A percentile compares a stretch with the other conserved stretches of the same genome.
phyloP scores from a whole-genome alignment of 106 monocot species.

The Allium cepa region DNA sequence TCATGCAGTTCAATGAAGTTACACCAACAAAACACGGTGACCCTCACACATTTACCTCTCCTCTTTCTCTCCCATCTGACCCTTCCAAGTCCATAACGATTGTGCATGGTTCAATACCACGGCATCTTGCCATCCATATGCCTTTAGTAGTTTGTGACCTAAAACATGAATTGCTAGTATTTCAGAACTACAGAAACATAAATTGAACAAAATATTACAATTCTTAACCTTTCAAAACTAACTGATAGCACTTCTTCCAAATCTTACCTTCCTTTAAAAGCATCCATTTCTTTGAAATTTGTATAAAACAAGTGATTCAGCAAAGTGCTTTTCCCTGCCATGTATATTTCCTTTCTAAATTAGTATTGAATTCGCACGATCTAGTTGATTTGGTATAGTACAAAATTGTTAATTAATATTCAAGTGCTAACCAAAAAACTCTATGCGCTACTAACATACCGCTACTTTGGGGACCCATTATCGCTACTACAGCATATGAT shows the following conservation, averaged over 20 bases:
- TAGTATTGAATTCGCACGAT: neutral
- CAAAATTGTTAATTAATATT: neutral
- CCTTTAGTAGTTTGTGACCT: conserved; percentile 98
- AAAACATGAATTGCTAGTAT: neutral
- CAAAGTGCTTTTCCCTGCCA: conserved; percentile 91
- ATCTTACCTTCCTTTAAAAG: conserved; percentile 75
- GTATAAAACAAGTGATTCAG: conserved; percentile 85
- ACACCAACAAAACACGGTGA: neutral
- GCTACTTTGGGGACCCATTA: conserved; percentile 88
- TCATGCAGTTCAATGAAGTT: neutral
- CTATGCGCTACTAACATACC: conserved; percentile 26
- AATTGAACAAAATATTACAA: neutral
- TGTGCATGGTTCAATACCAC: conserved; percentile 78
- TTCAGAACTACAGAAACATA: neutral
- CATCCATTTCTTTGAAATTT: conserved; percentile 95
- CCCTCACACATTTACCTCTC: conserved; percentile 48
- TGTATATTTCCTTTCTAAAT: no score
- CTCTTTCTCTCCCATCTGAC: conserved; percentile 92
- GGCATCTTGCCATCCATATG: conserved; percentile 79
- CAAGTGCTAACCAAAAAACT: neutral
- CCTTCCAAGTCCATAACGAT: conserved; percentile 98
- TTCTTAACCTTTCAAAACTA: neutral
- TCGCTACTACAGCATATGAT: conserved; percentile 74
- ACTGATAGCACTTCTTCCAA: neutral
- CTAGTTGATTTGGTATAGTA: conserved; percentile 5